Conservation (phyloP, 2,329 filamentous ascomycete genomes). For the Xylaria sp. region DNA sequence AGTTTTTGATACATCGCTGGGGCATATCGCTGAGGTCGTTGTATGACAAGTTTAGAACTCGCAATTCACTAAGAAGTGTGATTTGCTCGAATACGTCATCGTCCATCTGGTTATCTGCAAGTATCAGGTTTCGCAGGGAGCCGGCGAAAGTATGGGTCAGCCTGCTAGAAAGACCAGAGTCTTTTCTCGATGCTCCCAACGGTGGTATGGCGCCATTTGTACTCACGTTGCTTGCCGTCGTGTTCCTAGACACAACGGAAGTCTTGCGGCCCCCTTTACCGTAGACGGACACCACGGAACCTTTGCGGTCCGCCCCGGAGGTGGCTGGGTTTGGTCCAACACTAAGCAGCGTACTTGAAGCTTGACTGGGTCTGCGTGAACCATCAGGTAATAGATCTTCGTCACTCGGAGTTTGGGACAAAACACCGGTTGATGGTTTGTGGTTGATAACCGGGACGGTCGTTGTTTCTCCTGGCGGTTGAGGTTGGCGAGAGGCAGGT, state of each 20-base stretch:
- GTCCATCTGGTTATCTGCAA: slow-evolving; percentile 93
- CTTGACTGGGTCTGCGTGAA: slow-evolving; percentile 81
- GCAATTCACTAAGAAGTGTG: slow-evolving; percentile 81
- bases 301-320: slow-evolving; percentile 73
- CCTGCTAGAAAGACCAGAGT: slow-evolving; percentile 84
- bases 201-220: slow-evolving; percentile 63
- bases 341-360: slow-evolving; percentile 79
- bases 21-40: slow-evolving; percentile 95
- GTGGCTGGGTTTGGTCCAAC: slow-evolving; percentile 77
- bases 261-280: slow-evolving; percentile 85
- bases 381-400: slow-evolving; percentile 75
- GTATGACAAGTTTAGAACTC: slow-evolving; percentile 92
- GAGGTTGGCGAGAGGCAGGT: slow-evolving; percentile 75
- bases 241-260: slow-evolving; percentile 77
- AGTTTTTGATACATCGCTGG: slow-evolving; percentile 84
- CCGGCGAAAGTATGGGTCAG: slow-evolving; percentile 87
- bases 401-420: slow-evolving; percentile 73
- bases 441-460: slow-evolving; percentile 50
- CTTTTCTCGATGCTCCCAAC: slow-evolving; percentile 73
- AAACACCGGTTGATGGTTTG: slow-evolving; percentile 58
- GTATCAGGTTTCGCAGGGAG: slow-evolving; percentile 82
- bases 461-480: slow-evolving; percentile 64
- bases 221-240: slow-evolving; percentile 57
- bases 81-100: slow-evolving; percentile 97
- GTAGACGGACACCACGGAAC: slow-evolving; percentile 83